Conservation (phyloP, 768 basidiomycete genomes). For the Cystobasidium ongulense region DNA sequence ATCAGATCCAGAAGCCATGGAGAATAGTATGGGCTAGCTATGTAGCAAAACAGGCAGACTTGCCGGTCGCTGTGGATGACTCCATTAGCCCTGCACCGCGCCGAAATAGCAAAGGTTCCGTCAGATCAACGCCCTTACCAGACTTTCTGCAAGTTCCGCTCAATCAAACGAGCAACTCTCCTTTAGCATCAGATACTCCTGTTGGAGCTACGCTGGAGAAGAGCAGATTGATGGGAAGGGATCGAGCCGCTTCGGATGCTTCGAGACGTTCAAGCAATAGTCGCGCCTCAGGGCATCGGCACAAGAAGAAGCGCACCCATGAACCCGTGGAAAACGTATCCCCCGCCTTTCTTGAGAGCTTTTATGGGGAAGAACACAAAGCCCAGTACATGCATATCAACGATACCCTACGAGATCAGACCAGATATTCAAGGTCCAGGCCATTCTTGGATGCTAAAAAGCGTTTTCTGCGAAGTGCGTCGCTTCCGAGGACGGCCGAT, state of each 20-base stretch:
- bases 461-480: not conserved
- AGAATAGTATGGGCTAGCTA: conserved; percentile 10
- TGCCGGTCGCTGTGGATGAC: not conserved
- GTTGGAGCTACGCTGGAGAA: not conserved
- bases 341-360: not conserved
- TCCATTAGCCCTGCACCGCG: not conserved
- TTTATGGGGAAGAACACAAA: not conserved
- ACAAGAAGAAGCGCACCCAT: not conserved
- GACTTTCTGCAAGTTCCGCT: not conserved
- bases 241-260: not conserved
- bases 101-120: not conserved
- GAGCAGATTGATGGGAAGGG: not conserved
- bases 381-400: not conserved
- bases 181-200: not conserved
- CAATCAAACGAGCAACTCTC: not conserved
- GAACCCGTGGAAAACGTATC: not conserved
- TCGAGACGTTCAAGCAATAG: not conserved
- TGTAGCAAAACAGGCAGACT: not conserved
- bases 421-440: not conserved
- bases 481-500: not conserved
- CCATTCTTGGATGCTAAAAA: not conserved
- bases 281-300: not conserved
- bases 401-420: not conserved
- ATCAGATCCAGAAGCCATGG: conserved; percentile 6
- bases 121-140: not conserved